Percentiles rank a stretch among this genome's conserved stretches.
These are phyloP conservation scores for Spizellomyces punctatus DNA, from an alignment of 192 early-diverging fungal species.

Conservation along the genomic window DNA sequence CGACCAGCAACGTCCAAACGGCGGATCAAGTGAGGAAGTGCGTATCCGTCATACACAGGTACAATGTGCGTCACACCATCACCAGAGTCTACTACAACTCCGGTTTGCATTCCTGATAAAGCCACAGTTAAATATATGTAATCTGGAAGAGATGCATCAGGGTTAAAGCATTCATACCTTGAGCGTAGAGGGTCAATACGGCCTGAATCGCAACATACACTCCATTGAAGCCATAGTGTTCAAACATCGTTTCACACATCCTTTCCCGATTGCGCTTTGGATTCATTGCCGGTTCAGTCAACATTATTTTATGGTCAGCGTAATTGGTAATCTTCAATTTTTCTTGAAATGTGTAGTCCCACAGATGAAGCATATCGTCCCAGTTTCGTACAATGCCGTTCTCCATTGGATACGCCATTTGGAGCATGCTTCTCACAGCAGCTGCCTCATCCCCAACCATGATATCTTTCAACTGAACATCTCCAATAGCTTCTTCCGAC, in stretches of 20 bases:
- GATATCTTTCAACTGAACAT: conserved; percentile 87
- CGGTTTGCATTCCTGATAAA: conserved; percentile 76
- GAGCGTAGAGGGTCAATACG: conserved; percentile 96
- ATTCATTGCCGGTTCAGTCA: conserved; percentile 98
- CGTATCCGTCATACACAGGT: conserved; percentile 95
- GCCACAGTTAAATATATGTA: neutral
- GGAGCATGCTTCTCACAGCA: conserved; percentile 78
- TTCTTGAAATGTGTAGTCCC: conserved; percentile 97
- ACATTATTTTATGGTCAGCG: conserved; percentile 85
- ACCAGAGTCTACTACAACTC: conserved; percentile 97
- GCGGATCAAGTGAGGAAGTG: conserved; percentile 84
- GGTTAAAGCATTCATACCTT: conserved; percentile 61
- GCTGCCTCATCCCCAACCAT: conserved; percentile 99
- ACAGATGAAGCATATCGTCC: conserved; percentile 93
- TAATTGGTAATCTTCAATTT: conserved; percentile 85
- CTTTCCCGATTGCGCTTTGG: conserved; percentile 87
- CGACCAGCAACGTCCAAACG: conserved; percentile 96
- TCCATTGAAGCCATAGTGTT: conserved; percentile 92
- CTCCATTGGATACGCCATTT: conserved; percentile 99
- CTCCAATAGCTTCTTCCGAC: conserved; percentile 84
- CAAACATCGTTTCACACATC: conserved; percentile 97
- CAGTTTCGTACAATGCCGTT: conserved; percentile 98
- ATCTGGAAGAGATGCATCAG: neutral
- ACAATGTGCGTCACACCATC: conserved; percentile 99
- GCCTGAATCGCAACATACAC: conserved; percentile 97